Percentiles rank a stretch among this genome's conserved stretches.
Evolutionary conservation across 2,329 filamentous ascomycete genomes (phyloP).

Genomic region (Drechslera avenae): DNA sequence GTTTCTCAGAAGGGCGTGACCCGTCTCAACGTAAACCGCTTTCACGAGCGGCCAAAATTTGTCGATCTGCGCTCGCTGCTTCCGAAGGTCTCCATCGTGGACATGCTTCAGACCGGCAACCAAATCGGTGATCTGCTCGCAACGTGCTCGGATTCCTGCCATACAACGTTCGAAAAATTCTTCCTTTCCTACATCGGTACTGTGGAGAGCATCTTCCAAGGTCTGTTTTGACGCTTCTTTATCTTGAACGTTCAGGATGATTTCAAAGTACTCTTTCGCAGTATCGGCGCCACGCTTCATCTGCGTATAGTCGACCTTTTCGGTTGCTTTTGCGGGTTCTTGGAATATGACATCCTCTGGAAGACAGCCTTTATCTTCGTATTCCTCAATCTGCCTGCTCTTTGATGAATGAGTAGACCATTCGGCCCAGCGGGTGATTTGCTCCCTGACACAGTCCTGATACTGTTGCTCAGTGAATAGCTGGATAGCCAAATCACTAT

Average conservation of each 20-base stretch:
- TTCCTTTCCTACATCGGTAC: neutral
- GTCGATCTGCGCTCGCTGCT: too few species aligned
- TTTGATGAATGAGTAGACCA: neutral
- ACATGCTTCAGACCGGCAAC: too few species aligned
- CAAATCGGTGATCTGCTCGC: too few species aligned
- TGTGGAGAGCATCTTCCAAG: constrained; percentile 5
- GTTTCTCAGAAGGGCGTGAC: too few species aligned
- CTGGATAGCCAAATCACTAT: constrained; percentile 13
- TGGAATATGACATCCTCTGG: too few species aligned
- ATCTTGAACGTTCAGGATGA: constrained; percentile 13
- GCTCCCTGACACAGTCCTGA: constrained; percentile 2
- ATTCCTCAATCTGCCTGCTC: neutral
- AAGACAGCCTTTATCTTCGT: neutral
- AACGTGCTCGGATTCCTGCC: neutral
- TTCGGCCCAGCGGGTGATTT: constrained; percentile 5
- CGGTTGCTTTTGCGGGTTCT: too few species aligned
- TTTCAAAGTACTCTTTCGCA: constrained; percentile 15
- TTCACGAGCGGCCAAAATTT: too few species aligned
- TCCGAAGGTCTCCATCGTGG: too few species aligned
- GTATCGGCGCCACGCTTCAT: neutral
- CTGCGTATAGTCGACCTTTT: too few species aligned
- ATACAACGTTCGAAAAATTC: constrained; percentile 3
- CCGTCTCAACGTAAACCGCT: too few species aligned
- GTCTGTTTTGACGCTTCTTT: neutral
- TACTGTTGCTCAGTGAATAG: constrained; percentile 7